Percentiles rank a stretch among this genome's conserved stretches.
phyloP scores from a whole-genome alignment of 2,329 filamentous ascomycete genomes.

The Cordyceps militaris region DNA sequence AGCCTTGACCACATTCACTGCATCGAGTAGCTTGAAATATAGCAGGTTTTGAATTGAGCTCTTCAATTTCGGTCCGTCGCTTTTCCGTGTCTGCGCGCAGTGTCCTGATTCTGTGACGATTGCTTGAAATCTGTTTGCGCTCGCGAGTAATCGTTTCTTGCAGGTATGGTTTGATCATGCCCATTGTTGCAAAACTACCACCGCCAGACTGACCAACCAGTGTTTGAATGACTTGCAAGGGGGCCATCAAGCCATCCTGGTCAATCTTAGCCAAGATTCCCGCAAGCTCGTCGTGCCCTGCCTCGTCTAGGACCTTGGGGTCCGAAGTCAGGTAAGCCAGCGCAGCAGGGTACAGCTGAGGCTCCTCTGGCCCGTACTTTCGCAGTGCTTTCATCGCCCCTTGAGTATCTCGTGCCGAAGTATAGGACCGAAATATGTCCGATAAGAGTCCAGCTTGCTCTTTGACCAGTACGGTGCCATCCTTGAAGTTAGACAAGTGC shows the following conservation, averaged over 20 bases:
- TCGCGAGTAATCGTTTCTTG: constrained; percentile 83
- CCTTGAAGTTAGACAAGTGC: constrained; percentile 80
- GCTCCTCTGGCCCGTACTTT: constrained; percentile 88
- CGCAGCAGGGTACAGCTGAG: constrained; percentile 85
- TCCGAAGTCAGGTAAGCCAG: constrained; percentile 90
- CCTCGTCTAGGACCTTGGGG: constrained; percentile 72
- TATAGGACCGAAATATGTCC: constrained; percentile 96
- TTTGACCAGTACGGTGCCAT: constrained; percentile 85
- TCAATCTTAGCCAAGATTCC: constrained; percentile 79
- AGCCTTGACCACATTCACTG: constrained; percentile 65
- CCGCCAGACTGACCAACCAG: constrained; percentile 54
- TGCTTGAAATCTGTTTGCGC: constrained; percentile 72
- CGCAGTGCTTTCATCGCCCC: constrained; percentile 83
- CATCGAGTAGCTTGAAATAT: constrained; percentile 90
- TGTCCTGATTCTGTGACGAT: constrained; percentile 72
- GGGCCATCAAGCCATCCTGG: constrained; percentile 85
- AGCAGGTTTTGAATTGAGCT: constrained; percentile 70
- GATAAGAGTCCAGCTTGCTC: constrained; percentile 88
- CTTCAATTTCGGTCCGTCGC: constrained; percentile 70
- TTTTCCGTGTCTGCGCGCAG: constrained; percentile 78
- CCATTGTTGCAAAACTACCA: constrained; percentile 79
- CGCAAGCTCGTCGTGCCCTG: constrained; percentile 73
- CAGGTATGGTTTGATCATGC: constrained; percentile 91
- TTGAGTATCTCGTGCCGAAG: constrained; percentile 80
- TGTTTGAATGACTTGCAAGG: constrained; percentile 92